Percentiles rank a stretch among this genome's conserved stretches.
phyloP scores from a whole-genome alignment of 768 basidiomycete species.

The Rhodotorula babjevae region DNA sequence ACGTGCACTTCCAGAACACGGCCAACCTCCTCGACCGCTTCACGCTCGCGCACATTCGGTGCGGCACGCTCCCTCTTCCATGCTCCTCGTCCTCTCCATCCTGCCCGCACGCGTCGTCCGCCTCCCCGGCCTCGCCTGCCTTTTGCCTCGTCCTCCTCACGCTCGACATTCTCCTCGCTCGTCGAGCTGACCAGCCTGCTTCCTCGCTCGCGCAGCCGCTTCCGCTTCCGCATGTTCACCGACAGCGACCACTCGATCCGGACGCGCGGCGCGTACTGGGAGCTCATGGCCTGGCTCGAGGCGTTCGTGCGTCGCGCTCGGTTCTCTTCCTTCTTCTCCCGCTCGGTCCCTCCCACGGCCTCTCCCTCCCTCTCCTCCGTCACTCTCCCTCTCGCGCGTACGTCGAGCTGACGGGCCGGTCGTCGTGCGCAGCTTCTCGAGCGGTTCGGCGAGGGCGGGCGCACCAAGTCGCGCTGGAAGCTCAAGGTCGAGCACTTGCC shows the following conservation, averaged over 20 bases:
- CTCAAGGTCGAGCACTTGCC: background rate
- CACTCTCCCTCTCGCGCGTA: too few species aligned
- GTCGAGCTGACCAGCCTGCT: too few species aligned
- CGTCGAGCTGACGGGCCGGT: too few species aligned
- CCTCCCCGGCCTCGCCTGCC: too few species aligned
- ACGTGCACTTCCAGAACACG: constrained; percentile 89
- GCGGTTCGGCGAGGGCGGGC: constrained; percentile 32
- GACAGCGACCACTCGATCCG: constrained; percentile 86
- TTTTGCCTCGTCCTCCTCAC: too few species aligned
- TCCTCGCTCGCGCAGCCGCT: constrained; percentile 50
- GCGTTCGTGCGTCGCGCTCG: constrained; percentile 55
- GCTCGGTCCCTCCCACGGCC: background rate
- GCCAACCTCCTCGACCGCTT: constrained; percentile 91
- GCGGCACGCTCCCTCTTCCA: constrained; percentile 33
- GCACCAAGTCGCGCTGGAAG: constrained; percentile 33
- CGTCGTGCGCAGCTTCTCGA: constrained; percentile 18
- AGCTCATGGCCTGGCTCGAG: constrained; percentile 81
- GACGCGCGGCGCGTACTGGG: constrained; percentile 69
- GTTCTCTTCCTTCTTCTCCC: too few species aligned
- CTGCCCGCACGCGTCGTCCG: background rate
- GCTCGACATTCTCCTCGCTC: background rate
- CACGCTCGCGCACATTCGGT: constrained; percentile 66
- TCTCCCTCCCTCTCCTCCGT: background rate
- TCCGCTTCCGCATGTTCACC: constrained; percentile 88
- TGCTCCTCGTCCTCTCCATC: too few species aligned